Evolutionary conservation across 1,284 basidiomycete genomes (phyloP).

Genomic region (Coniophora puteana): DNA sequence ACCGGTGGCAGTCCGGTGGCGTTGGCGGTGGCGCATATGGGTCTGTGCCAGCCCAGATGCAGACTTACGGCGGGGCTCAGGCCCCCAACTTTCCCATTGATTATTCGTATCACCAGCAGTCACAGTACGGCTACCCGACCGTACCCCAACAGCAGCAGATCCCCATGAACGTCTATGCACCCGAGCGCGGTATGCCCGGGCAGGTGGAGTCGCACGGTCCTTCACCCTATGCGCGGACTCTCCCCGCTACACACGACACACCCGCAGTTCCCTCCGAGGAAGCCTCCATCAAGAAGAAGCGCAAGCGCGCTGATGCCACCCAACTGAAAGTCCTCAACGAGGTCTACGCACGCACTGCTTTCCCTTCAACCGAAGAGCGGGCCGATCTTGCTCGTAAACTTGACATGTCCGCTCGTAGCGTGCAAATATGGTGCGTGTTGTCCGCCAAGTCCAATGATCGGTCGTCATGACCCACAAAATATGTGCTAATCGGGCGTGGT

Average conservation of each 20-base stretch:
- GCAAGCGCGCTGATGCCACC: slow-evolving; percentile 75
- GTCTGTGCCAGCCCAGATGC: slow-evolving; percentile 29
- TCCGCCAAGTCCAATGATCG: no score
- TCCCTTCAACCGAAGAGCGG: slow-evolving; percentile 83
- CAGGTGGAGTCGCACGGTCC: slow-evolving; percentile 32
- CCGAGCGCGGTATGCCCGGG: slow-evolving; percentile 27
- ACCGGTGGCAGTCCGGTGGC: slow-evolving; percentile 49
- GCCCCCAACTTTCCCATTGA: slow-evolving; percentile 48
- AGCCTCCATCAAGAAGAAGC: slow-evolving; percentile 77
- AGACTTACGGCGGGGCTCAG: slow-evolving; percentile 41
- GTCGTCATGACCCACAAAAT: slow-evolving; percentile 11
- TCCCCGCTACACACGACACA: slow-evolving; percentile 29
- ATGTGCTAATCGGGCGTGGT: slow-evolving; percentile 15
- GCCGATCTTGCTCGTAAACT: slow-evolving; percentile 67
- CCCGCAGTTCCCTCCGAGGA: slow-evolving; percentile 42
- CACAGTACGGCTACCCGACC: slow-evolving; percentile 32
- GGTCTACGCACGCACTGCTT: slow-evolving; percentile 74
- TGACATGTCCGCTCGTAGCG: slow-evolving; percentile 79
- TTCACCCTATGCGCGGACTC: slow-evolving; percentile 38
- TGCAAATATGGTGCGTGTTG: slow-evolving; percentile 72
- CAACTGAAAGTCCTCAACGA: slow-evolving; percentile 79
- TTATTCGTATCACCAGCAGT: slow-evolving; percentile 36
- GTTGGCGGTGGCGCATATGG: slow-evolving; percentile 35
- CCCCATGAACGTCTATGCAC: slow-evolving; percentile 20
- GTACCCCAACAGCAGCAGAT: slow-evolving; percentile 31